Evolutionary conservation across 2,329 filamentous ascomycete species (phyloP).

Genomic region (Paracoccidioides brasiliensis): DNA sequence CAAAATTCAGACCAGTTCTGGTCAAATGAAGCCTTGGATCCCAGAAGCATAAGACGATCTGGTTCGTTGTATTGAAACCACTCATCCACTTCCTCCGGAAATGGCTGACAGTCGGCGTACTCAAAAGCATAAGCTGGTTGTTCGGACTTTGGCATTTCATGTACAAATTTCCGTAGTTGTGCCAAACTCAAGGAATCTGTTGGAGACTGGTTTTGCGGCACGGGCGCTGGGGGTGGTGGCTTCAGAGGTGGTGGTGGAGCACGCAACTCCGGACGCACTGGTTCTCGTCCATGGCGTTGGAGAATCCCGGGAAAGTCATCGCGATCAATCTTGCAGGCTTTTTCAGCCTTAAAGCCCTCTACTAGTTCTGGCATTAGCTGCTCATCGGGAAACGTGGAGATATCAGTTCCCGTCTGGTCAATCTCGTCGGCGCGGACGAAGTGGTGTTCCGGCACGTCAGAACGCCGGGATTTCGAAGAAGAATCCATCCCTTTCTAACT

Average conservation of each 20-base stretch:
- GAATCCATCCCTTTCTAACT: neutral
- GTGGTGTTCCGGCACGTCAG: constrained; percentile 22
- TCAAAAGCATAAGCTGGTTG: constrained; percentile 72
- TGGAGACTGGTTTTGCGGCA: constrained; percentile 25
- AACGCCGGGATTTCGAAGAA: constrained; percentile 2
- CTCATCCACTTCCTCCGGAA: constrained; percentile 85
- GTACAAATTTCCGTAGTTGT: constrained; percentile 59
- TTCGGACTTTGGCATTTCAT: constrained; percentile 58
- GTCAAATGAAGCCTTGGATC: constrained; percentile 64
- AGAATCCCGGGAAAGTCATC: constrained; percentile 7
- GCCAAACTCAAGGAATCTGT: constrained; percentile 61
- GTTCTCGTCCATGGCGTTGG: constrained; percentile 12
- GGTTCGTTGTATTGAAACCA: constrained; percentile 91
- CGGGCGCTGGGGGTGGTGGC: constrained; percentile 35
- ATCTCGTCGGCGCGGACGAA: constrained; percentile 39
- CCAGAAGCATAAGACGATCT: constrained; percentile 66
- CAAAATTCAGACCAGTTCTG: constrained; percentile 54
- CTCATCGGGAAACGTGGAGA: constrained; percentile 32
- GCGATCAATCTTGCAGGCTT: constrained; percentile 8
- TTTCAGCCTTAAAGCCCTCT: constrained; percentile 21
- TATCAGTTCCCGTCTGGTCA: constrained; percentile 36
- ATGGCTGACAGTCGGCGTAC: constrained; percentile 58
- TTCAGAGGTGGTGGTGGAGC: constrained; percentile 29
- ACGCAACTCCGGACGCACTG: constrained; percentile 24
- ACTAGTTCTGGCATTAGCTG: constrained; percentile 31